phyloP scores from a whole-genome alignment of 2,329 filamentous ascomycete species.

The Colletotrichum sp. region DNA sequence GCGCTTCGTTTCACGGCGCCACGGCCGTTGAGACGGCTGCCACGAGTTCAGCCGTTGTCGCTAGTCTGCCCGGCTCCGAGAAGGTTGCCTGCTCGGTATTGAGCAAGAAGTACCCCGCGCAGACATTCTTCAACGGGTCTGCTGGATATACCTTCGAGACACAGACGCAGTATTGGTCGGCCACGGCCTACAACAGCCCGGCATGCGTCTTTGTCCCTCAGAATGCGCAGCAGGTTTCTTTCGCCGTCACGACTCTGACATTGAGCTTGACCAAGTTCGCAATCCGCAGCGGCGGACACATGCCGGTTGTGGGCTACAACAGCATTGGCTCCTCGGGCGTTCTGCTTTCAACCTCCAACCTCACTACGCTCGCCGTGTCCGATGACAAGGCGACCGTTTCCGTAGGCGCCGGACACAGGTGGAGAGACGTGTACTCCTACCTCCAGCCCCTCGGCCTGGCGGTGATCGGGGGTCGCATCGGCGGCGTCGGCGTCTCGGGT shows the following conservation, averaged over 20 bases:
- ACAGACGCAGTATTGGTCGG: constrained; percentile 13
- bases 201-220: constrained; percentile 31
- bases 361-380: constrained; percentile 35
- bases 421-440: constrained; percentile 33
- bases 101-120: neutral
- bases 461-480: constrained; percentile 31
- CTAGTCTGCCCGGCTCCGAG: neutral
- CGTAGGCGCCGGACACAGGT: constrained; percentile 35
- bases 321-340: constrained; percentile 31
- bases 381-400: constrained; percentile 30
- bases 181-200: constrained; percentile 9
- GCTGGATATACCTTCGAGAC: constrained; percentile 6
- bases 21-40: neutral
- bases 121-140: neutral
- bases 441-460: constrained; percentile 27
- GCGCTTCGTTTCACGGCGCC: neutral
- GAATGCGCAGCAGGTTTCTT: constrained; percentile 25
- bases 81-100: neutral
- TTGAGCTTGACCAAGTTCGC: constrained; percentile 25
- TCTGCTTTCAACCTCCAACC: constrained; percentile 39
- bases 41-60: neutral
- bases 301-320: constrained; percentile 30
- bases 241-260: constrained; percentile 27
- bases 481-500: constrained; percentile 32
- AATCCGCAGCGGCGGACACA: constrained; percentile 33